Percentiles rank a stretch among this genome's conserved stretches.
Conservation (phyloP, 371 early-diverging fungal genomes). For the Globomyces sp. region DNA sequence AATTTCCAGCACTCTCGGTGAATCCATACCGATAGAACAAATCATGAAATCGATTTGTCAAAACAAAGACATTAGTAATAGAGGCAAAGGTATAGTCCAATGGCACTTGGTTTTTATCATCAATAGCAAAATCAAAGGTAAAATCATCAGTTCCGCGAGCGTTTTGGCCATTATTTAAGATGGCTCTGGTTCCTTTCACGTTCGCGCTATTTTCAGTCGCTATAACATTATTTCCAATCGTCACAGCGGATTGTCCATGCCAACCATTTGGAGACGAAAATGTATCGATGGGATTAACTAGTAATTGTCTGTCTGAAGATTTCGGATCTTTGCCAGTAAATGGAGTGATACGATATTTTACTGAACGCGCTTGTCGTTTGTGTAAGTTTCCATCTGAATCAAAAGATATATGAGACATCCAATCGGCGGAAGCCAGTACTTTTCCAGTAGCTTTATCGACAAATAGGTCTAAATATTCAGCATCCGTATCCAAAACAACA, state of each 20-base stretch:
- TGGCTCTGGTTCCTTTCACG: background rate
- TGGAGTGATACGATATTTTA: conserved; percentile 13
- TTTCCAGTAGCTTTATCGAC: conserved; percentile 17
- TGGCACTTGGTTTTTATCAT: conserved; percentile 64
- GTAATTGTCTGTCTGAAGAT: conserved; percentile 62
- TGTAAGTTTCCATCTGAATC: background rate
- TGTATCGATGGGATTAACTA: conserved; percentile 67
- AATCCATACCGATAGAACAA: conserved; percentile 82
- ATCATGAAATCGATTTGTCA: conserved; percentile 66
- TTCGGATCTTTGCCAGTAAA: conserved; percentile 7
- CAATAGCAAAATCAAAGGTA: conserved; percentile 67
- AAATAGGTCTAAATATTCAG: conserved; percentile 63
- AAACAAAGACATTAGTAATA: conserved; percentile 84
- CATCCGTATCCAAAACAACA: conserved; percentile 68
- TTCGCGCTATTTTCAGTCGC: conserved; percentile 62
- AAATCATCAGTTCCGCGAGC: conserved; percentile 52
- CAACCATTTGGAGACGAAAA: conserved; percentile 41
- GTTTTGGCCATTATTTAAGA: conserved; percentile 23
- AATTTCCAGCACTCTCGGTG: conserved; percentile 85
- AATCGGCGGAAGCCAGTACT: conserved; percentile 23
- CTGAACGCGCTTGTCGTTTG: background rate
- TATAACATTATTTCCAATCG: conserved; percentile 67
- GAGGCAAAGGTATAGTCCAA: conserved; percentile 74
- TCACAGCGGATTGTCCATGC: conserved; percentile 20
- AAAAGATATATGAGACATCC: conserved; percentile 6